Conservation (phyloP, 495 filamentous ascomycete species). For the Xylaria curta region DNA sequence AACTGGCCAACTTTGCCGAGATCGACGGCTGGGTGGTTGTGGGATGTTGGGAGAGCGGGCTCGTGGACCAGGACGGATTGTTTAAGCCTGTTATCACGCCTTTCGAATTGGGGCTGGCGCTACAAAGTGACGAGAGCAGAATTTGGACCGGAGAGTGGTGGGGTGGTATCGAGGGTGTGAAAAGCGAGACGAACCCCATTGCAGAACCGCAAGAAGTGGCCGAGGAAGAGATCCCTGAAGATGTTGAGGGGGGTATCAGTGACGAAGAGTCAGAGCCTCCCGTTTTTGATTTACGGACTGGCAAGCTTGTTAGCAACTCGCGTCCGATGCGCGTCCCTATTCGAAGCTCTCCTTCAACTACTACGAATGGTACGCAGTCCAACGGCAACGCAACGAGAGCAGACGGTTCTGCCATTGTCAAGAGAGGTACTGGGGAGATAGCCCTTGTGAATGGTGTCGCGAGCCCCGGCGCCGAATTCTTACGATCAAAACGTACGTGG, state of each 20-base stretch:
- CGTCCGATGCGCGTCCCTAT: constrained; percentile 70
- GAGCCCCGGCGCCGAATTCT: constrained; percentile 90
- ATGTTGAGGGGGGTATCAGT: constrained; percentile 42
- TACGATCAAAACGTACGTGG: constrained; percentile 86
- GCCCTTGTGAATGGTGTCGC: constrained; percentile 76
- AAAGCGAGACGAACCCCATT: constrained; percentile 21
- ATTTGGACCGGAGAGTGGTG: constrained; percentile 81
- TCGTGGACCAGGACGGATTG: constrained; percentile 80
- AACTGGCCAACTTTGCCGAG: constrained; percentile 95
- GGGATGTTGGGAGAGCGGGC: constrained; percentile 95
- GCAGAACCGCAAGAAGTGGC: constrained; percentile 27
- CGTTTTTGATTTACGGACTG: constrained; percentile 90
- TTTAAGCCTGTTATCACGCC: constrained; percentile 89
- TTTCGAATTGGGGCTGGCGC: constrained; percentile 81
- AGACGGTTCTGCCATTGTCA: constrained; percentile 38
- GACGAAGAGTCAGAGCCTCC: constrained; percentile 69
- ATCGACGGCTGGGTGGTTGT: constrained; percentile 96
- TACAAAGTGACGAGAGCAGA: constrained; percentile 71
- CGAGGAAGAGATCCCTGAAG: constrained; percentile 28
- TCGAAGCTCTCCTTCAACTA: constrained; percentile 39
- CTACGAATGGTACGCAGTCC: constrained; percentile 30
- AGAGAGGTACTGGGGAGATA: constrained; percentile 57
- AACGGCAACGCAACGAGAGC: constrained; percentile 34
- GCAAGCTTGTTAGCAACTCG: constrained; percentile 80
- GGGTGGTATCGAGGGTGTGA: constrained; percentile 70